A percentile compares a stretch with the other conserved stretches of the same genome.
These are phyloP conservation scores for Helminthosporium solani DNA, from an alignment of 2,329 filamentous ascomycete species.

Conservation along the genomic window DNA sequence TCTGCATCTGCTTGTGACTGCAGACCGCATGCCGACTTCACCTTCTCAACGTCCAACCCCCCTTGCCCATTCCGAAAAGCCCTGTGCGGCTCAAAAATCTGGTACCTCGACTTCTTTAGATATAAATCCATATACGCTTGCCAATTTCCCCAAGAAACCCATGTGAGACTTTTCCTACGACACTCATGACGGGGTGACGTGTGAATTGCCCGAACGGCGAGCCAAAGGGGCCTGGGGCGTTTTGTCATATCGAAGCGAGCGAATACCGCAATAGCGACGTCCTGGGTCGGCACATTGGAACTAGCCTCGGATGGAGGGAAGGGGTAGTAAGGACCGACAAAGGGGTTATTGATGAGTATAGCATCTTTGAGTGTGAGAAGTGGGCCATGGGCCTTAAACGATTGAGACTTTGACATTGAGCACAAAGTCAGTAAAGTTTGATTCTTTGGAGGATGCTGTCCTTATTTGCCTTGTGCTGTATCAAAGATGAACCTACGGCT, in stretches of 20 bases:
- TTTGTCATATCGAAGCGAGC: neutral
- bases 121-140: neutral
- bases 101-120: neutral
- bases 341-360: constrained; percentile 1
- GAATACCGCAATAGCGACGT: neutral
- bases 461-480: too few species aligned
- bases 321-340: neutral
- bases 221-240: neutral
- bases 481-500: too few species aligned
- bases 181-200: neutral
- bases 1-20: neutral
- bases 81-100: neutral
- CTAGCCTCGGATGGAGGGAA: neutral
- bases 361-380: neutral
- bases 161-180: neutral
- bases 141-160: neutral
- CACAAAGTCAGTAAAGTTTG: too few species aligned
- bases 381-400: neutral
- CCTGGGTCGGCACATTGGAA: neutral
- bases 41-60: neutral
- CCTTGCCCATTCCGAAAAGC: neutral
- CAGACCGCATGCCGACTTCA: neutral
- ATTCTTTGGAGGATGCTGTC: too few species aligned
- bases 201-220: neutral
- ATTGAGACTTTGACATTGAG: neutral